These are phyloP conservation scores for Hyphopichia pseudoburtonii DNA, from an alignment of 1,139 yeast genomes.

Conservation along the genomic window DNA sequence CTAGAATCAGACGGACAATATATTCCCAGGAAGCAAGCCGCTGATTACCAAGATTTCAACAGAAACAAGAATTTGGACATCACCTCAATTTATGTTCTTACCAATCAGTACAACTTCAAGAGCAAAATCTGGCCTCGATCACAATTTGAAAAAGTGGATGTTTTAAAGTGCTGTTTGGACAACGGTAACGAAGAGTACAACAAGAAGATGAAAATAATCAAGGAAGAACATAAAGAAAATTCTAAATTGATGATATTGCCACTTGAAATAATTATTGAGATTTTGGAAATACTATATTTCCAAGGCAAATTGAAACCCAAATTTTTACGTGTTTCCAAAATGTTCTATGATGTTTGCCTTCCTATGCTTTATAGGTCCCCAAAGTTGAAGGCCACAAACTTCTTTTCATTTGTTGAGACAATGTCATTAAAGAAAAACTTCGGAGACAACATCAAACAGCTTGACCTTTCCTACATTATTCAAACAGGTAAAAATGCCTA, in stretches of 20 bases:
- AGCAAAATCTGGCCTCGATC: conserved; percentile 45
- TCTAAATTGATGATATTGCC: conserved; percentile 43
- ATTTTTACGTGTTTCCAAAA: conserved; percentile 58
- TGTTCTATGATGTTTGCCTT: conserved; percentile 58
- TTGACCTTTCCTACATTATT: conserved; percentile 76
- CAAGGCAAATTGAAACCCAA: conserved; percentile 45
- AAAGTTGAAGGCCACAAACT: conserved; percentile 61
- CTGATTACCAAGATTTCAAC: conserved; percentile 27
- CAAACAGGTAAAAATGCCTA: conserved; percentile 94
- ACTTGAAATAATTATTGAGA: conserved; percentile 56
- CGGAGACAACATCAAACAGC: conserved; percentile 46
- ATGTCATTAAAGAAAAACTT: conserved; percentile 46
- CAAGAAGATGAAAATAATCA: conserved; percentile 10
- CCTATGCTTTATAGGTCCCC: conserved; percentile 70
- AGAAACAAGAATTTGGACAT: conserved; percentile 28
- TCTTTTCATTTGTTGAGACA: conserved; percentile 69
- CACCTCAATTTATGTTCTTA: conserved; percentile 37
- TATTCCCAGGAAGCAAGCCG: conserved; percentile 16
- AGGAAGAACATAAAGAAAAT: conserved; percentile 12
- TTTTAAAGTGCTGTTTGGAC: conserved; percentile 33
- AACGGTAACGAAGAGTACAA: conserved; percentile 16
- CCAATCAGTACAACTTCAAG: conserved; percentile 19
- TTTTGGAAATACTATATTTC: conserved; percentile 43
- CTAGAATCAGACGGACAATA: conserved; percentile 9
- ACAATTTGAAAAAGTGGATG: conserved; percentile 48